Evolutionary conservation across 805 yeast species (phyloP).

Genomic region (Saccharomyces kudriavzevii): DNA sequence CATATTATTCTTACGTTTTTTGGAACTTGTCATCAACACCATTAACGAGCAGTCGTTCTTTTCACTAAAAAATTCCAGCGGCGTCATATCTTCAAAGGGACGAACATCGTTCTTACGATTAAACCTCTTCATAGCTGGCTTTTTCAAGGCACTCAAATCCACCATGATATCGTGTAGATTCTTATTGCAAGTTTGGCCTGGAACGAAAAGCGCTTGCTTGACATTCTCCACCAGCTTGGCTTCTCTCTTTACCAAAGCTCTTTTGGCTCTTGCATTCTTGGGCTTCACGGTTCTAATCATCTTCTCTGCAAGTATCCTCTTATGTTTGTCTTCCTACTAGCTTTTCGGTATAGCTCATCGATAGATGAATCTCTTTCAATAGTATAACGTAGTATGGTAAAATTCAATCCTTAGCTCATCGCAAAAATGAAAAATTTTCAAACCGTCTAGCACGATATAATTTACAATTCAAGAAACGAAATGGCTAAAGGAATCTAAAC

Average conservation of each 20-base stretch:
- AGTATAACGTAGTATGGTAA: background rate
- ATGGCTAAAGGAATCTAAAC: background rate
- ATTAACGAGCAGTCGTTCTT: constrained; percentile 86
- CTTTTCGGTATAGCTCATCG: background rate
- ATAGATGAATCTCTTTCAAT: background rate
- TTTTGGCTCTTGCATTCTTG: constrained; percentile 88
- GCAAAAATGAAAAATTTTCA: background rate
- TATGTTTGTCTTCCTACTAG: background rate
- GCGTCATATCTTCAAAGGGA: constrained; percentile 85
- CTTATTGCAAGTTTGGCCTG: constrained; percentile 76
- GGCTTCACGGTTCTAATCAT: constrained; percentile 57
- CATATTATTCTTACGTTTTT: constrained; percentile 87
- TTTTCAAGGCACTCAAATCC: constrained; percentile 82
- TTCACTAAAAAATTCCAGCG: constrained; percentile 86
- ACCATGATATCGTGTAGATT: constrained; percentile 80
- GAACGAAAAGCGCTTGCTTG: constrained; percentile 83
- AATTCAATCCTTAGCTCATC: background rate
- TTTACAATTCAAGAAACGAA: background rate
- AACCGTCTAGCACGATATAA: background rate
- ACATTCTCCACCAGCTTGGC: constrained; percentile 84
- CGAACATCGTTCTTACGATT: constrained; percentile 78
- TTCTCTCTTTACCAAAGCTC: constrained; percentile 84
- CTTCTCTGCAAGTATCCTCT: background rate
- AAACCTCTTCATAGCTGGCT: constrained; percentile 83
- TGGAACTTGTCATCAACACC: constrained; percentile 71